Evolutionary conservation across 1,139 yeast genomes (phyloP).

Genomic region (Blastobotrys raffinosifermentans): DNA sequence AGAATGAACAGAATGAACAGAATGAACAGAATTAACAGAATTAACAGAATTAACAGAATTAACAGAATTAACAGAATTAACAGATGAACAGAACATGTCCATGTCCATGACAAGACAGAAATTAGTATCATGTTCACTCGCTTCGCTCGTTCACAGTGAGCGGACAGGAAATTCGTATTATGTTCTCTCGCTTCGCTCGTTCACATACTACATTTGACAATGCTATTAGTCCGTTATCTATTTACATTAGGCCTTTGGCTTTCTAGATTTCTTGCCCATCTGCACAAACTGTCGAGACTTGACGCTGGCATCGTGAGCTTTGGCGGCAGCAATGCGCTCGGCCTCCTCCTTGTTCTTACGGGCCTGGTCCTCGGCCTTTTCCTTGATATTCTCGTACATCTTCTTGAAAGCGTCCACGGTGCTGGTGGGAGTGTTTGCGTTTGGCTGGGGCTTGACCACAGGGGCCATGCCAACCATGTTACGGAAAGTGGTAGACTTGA

Average conservation of each 20-base stretch:
- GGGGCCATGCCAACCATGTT: constrained; percentile 58
- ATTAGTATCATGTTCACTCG: too few relatives aligned
- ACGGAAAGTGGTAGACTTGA: constrained; percentile 58
- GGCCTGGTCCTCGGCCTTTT: constrained; percentile 50
- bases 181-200: too few relatives aligned
- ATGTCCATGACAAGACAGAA: too few relatives aligned
- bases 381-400: constrained; percentile 49
- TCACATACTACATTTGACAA: too few relatives aligned
- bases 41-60: too few relatives aligned
- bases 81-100: too few relatives aligned
- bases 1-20: too few relatives aligned
- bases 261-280: constrained; percentile 13
- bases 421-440: constrained; percentile 34
- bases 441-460: constrained; percentile 46
- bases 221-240: too few relatives aligned
- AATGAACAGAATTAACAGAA: too few relatives aligned
- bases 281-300: constrained; percentile 17
- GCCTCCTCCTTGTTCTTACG: constrained; percentile 35
- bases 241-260: constrained; percentile 10
- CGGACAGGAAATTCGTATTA: too few relatives aligned
- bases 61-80: too few relatives aligned
- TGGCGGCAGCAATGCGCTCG: constrained; percentile 27
- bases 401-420: constrained; percentile 35
- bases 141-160: too few relatives aligned
- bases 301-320: constrained; percentile 21